phyloP scores from a whole-genome alignment of 177 flowering plant genomes.

The Vitis hybrid region DNA sequence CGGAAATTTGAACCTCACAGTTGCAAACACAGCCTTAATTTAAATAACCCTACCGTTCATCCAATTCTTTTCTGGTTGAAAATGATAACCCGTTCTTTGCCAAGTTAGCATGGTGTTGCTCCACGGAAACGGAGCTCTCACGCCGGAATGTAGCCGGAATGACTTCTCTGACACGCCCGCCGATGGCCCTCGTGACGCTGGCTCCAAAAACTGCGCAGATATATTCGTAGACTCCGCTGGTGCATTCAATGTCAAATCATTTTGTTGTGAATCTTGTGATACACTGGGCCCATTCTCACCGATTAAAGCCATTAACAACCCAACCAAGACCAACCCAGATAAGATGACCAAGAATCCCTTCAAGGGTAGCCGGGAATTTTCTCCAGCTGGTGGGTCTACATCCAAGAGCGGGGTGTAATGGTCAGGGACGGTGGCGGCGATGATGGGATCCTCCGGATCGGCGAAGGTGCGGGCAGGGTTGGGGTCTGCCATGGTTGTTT shows the following conservation, averaged over 20 bases:
- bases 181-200: constrained; percentile 35
- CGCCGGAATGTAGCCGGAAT: constrained; percentile 17
- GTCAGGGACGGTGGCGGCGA: background rate
- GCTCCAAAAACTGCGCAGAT: background rate
- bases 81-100: constrained; percentile 66
- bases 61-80: constrained; percentile 62
- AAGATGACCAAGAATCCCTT: background rate
- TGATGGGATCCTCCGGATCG: background rate
- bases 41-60: constrained; percentile 49
- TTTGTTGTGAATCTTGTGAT: background rate
- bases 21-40: too few relatives aligned
- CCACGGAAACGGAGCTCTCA: constrained; percentile 44
- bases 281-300: background rate
- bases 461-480: background rate
- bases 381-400: background rate
- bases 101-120: constrained; percentile 56
- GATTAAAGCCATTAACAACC: constrained; percentile 12
- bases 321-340: constrained; percentile 19
- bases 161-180: constrained; percentile 63
- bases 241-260: background rate
- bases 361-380: constrained; percentile 1
- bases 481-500: background rate
- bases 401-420: constrained; percentile 14
- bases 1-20: too few relatives aligned
- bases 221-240: background rate